Conservation (phyloP, 75 land plant genomes). For the Cunninghamia lanceolata region DNA sequence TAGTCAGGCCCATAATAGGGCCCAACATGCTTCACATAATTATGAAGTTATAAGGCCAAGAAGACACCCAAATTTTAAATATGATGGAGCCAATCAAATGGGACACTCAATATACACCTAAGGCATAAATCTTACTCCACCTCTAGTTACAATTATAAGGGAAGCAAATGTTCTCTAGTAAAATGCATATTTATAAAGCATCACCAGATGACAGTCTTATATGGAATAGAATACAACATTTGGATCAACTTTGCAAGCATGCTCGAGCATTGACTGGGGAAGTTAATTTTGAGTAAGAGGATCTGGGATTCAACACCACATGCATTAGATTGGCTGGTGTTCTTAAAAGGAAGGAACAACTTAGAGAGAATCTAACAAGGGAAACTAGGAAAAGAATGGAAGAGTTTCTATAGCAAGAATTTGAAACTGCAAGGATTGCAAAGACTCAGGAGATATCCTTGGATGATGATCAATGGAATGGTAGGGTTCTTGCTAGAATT, state of each 20-base stretch:
- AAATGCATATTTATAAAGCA: too few relatives aligned
- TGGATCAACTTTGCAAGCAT: background rate
- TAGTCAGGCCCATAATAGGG: too few relatives aligned
- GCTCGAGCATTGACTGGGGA: conserved; percentile 6
- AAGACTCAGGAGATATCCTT: conserved; percentile 32
- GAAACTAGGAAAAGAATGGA: conserved; percentile 47
- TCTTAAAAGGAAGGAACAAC: background rate
- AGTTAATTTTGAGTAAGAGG: conserved; percentile 8
- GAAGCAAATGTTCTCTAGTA: too few relatives aligned
- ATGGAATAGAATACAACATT: too few relatives aligned
- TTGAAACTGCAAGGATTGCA: conserved; percentile 61
- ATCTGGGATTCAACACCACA: background rate
- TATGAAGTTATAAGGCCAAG: too few relatives aligned
- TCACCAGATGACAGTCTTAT: too few relatives aligned
- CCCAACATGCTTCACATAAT: too few relatives aligned
- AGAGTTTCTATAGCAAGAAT: conserved; percentile 57
- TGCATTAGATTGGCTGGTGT: background rate
- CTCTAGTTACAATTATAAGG: too few relatives aligned
- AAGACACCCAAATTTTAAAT: too few relatives aligned
- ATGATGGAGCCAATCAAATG: too few relatives aligned
- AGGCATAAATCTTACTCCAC: too few relatives aligned
- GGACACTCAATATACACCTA: too few relatives aligned
- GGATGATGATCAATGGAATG: conserved; percentile 3
- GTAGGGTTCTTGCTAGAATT: background rate
- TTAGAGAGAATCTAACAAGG: background rate